Evolutionary conservation across 352 stramenopile genomes (phyloP), one percentile per base, ranked within the genome.

Genomic region (Halophytophthora batemanensis): DNA sequence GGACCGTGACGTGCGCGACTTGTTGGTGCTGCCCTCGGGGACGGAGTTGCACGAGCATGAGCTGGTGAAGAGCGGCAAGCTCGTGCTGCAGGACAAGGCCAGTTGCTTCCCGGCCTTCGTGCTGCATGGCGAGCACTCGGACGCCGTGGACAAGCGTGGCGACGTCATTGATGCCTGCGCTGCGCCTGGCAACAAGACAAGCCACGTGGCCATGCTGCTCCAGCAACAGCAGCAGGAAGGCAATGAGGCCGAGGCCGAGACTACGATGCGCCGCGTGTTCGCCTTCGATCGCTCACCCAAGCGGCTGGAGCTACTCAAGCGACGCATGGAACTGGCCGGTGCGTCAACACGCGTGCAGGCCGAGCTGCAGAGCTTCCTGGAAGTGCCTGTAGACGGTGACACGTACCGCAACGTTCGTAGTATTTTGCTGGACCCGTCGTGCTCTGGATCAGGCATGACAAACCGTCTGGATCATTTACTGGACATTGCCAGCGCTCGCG

Each of bases 121-220:
- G 43, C 72, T 99, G 40, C 78, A 96, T 37, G 77, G 77, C 49
- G 71, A 94, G 66, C 74, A 80, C 48, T 54, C 45, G 1, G 76
- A 89, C 48, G 17, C 50, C 0, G n/a, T 43, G 2, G 61, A 67
- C 19, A 66, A 70, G 37, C 71, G 90, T 33, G 85, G 82, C 14
- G 86, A 97, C 56, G 82, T 98, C 2, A 93, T 98, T 39, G 97
- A 99, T 71, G 96, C 96, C 5, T 99, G 96, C 63, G 95, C 96
- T 6, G 96, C 97, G 14, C 97, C 97, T 8, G 97, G 97, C 14
- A 99, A 99, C 75, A 99, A 99, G 74, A 99, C 97, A 15, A 97
- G 88, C 64, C 96, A 99, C 70, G 70, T 98, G 13, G 96, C 96
- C 12, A 93, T 98, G 53, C 69, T 98, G 18, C 40, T 98, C 10